Conservation (phyloP, 2,329 filamentous ascomycete genomes). For the Hypoxylon sp. region DNA sequence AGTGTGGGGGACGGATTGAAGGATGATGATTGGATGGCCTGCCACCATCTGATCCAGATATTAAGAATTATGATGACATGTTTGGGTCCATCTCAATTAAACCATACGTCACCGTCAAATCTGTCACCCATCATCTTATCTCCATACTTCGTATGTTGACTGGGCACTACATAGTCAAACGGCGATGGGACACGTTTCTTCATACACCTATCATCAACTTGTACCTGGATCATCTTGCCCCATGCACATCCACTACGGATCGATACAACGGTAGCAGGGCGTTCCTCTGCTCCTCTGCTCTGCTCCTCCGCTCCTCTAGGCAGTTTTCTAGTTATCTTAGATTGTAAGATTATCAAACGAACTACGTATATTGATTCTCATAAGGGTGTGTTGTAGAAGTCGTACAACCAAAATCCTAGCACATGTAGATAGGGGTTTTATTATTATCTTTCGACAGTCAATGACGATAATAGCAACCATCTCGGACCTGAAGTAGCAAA, state of each 20-base stretch:
- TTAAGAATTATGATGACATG: conserved; percentile 45
- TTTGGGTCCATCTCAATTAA: conserved; percentile 28
- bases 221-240: conserved; percentile 34
- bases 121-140: conserved; percentile 18
- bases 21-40: conserved; percentile 40
- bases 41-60: conserved; percentile 25
- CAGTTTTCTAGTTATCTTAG: conserved; percentile 31
- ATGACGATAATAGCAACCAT: conserved; percentile 37
- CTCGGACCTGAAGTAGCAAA: conserved; percentile 13
- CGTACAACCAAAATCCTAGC: conserved; percentile 4
- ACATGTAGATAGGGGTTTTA: conserved; percentile 18
- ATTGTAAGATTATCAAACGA: conserved; percentile 15
- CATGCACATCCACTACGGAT: conserved; percentile 17
- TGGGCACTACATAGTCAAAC: not conserved
- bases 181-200: conserved; percentile 7
- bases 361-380: conserved; percentile 22
- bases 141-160: conserved; percentile 11
- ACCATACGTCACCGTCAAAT: conserved; percentile 42
- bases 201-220: conserved; percentile 3
- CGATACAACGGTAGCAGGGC: conserved; percentile 13
- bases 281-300: conserved; percentile 13
- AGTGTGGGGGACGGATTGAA: conserved; percentile 11
- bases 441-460: conserved; percentile 22
- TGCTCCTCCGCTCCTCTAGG: conserved; percentile 16
- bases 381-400: conserved; percentile 11